Percentiles rank a stretch among this genome's conserved stretches.
Conservation (phyloP, 2,329 filamentous ascomycete genomes). For the Colletotrichum zoysiae region DNA sequence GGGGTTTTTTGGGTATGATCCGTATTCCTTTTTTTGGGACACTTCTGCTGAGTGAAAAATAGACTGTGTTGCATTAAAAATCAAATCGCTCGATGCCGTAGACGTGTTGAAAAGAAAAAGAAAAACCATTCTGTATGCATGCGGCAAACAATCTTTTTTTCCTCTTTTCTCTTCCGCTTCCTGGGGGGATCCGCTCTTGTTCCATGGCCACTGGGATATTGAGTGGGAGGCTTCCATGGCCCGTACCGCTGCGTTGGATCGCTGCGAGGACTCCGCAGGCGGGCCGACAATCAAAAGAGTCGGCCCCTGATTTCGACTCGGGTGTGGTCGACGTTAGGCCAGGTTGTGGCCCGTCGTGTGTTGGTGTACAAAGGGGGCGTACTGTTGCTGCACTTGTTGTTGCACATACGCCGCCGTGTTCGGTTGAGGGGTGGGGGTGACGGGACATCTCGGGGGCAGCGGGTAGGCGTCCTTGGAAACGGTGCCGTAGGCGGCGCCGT, state of each 20-base stretch:
- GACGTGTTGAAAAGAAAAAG: constrained; percentile 51
- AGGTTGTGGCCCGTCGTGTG: constrained; percentile 51
- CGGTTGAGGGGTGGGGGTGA: constrained; percentile 70
- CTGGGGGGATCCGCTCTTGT: constrained; percentile 23
- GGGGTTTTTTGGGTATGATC: constrained; percentile 52
- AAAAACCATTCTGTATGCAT: constrained; percentile 51
- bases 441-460: constrained; percentile 68
- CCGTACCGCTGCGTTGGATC: constrained; percentile 37
- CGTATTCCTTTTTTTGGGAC: constrained; percentile 57
- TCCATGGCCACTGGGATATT: constrained; percentile 32
- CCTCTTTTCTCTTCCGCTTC: constrained; percentile 39
- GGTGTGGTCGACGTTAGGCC: constrained; percentile 41
- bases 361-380: constrained; percentile 58
- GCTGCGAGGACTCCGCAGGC: constrained; percentile 21
- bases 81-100: constrained; percentile 61
- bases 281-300: constrained; percentile 5
- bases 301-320: constrained; percentile 24
- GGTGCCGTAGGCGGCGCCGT: constrained; percentile 69
- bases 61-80: constrained; percentile 49
- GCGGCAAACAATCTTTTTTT: constrained; percentile 42
- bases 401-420: constrained; percentile 54
- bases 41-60: constrained; percentile 52
- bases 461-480: constrained; percentile 62
- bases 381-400: constrained; percentile 58
- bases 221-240: constrained; percentile 32